These are phyloP conservation scores for Trebouxiophyceae sp. DNA, from an alignment of 163 green algal species.

Conservation along the genomic window DNA sequence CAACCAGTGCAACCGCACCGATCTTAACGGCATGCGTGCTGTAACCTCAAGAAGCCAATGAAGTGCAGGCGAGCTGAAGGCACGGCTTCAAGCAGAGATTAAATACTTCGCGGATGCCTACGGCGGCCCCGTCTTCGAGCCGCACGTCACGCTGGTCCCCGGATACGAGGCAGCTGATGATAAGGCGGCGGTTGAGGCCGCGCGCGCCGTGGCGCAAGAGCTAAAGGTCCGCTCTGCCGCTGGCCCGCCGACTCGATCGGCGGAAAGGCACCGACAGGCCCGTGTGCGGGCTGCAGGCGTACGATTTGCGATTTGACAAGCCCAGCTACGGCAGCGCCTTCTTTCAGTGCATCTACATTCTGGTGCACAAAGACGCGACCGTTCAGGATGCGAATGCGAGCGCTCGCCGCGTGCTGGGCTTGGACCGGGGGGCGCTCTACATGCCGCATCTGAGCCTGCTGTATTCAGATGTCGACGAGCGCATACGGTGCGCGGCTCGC, in stretches of 20 bases:
- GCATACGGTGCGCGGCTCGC: constrained; percentile 10
- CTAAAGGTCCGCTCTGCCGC: too few relatives aligned
- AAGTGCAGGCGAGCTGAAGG: too few relatives aligned
- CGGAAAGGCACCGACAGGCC: too few relatives aligned
- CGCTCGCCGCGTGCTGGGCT: constrained; percentile 9
- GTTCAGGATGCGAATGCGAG: constrained; percentile 5
- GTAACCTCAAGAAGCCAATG: too few relatives aligned
- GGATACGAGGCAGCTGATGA: not conserved
- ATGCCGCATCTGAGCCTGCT: constrained; percentile 53
- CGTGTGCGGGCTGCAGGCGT: constrained; percentile 16
- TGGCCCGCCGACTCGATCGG: too few relatives aligned
- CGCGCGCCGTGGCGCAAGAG: not conserved
- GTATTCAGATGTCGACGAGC: constrained; percentile 34
- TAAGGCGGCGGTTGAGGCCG: not conserved
- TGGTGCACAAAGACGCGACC: constrained; percentile 14
- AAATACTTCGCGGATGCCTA: too few relatives aligned
- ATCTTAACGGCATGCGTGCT: too few relatives aligned
- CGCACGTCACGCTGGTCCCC: not conserved
- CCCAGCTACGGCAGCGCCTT: constrained; percentile 27
- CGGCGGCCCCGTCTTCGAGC: not conserved
- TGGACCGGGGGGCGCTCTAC: constrained; percentile 20
- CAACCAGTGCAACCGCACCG: too few relatives aligned
- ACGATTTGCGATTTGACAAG: constrained; percentile 27
- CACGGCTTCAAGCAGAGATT: too few relatives aligned
- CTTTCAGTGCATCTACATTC: constrained; percentile 47